phyloP scores from a whole-genome alignment of 139 green algal genomes.

The Chlorella sp. region DNA sequence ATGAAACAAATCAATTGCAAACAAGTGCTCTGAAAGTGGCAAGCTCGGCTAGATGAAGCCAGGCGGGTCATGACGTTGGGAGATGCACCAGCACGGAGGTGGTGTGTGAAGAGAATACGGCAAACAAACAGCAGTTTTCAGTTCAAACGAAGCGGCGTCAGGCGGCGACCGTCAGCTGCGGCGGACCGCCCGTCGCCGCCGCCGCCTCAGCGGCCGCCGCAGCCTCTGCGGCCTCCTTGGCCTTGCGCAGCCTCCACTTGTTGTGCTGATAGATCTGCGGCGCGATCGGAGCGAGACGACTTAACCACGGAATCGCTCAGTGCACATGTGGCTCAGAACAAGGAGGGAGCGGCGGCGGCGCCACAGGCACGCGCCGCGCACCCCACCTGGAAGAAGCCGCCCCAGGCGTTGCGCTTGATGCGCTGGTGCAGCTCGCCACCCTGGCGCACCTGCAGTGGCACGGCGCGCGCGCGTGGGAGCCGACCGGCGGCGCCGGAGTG shows the following conservation, averaged over 20 bases:
- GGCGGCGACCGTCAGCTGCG: no score
- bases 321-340: background rate
- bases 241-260: conserved; percentile 65
- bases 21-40: no score
- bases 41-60: no score
- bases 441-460: no score
- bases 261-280: conserved; percentile 68
- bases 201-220: conserved; percentile 27
- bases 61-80: no score
- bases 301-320: background rate
- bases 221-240: conserved; percentile 38
- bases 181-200: no score
- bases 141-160: no score
- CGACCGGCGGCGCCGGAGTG: background rate
- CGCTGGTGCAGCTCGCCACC: conserved; percentile 4
- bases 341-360: background rate
- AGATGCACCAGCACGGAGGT: no score
- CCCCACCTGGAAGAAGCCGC: conserved; percentile 53
- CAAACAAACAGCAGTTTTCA: no score
- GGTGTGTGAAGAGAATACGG: no score
- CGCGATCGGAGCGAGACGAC: background rate
- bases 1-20: no score
- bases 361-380: background rate
- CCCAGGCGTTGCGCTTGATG: conserved; percentile 34
- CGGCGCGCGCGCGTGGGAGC: background rate